Conservation (phyloP, 1,284 basidiomycete genomes). For the Marasmius oreades region DNA sequence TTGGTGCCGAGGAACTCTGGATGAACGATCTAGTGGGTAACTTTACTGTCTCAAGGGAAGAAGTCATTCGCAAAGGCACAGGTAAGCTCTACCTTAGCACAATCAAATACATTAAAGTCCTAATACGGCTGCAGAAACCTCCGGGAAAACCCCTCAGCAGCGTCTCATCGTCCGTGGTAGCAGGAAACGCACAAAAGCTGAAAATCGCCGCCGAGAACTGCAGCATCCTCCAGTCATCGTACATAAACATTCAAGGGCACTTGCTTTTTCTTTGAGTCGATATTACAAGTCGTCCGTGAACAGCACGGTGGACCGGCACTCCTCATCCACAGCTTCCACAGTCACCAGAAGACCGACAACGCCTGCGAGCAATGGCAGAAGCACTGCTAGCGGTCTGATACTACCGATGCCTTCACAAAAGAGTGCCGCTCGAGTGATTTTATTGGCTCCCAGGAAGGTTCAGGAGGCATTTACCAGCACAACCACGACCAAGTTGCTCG, state of each 20-base stretch:
- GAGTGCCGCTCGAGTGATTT: slow-evolving; percentile 39
- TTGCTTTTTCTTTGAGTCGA: slow-evolving; percentile 73
- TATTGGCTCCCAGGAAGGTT: slow-evolving; percentile 67
- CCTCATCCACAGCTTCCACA: slow-evolving; percentile 5
- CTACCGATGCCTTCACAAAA: neutral
- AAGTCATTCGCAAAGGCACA: slow-evolving; percentile 2
- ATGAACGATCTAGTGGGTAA: slow-evolving; percentile 59
- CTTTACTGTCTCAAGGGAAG: slow-evolving; percentile 41
- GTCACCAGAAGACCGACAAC: slow-evolving; percentile 2
- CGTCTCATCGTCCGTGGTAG: slow-evolving; percentile 61
- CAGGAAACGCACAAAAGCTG: slow-evolving; percentile 39
- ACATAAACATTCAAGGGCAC: slow-evolving; percentile 74
- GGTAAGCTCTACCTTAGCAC: neutral
- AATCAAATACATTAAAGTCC: slow-evolving; percentile 35
- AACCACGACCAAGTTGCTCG: slow-evolving; percentile 65
- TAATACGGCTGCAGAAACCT: slow-evolving; percentile 47
- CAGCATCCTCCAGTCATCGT: slow-evolving; percentile 64
- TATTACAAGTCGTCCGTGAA: slow-evolving; percentile 34
- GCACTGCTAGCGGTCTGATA: neutral
- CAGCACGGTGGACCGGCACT: slow-evolving; percentile 19
- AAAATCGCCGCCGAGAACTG: slow-evolving; percentile 20
- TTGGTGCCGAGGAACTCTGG: slow-evolving; percentile 65
- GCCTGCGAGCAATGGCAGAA: neutral
- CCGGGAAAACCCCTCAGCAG: slow-evolving; percentile 59
- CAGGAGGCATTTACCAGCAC: slow-evolving; percentile 77